These are phyloP conservation scores for Trifolium fragiferum DNA, from an alignment of 306 rosid species.

Conservation along the genomic window DNA sequence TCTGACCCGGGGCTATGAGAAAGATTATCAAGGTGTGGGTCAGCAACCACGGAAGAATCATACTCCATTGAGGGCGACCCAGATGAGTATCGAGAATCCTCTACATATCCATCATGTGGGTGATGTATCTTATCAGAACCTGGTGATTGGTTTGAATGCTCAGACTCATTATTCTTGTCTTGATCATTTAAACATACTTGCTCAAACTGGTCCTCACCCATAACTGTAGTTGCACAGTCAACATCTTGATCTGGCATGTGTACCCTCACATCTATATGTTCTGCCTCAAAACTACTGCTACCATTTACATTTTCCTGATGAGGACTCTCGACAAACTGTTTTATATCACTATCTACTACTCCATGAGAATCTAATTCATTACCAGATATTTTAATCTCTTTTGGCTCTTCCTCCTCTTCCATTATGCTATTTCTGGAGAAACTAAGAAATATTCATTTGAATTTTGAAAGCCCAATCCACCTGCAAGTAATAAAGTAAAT, in stretches of 20 bases:
- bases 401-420: slow-evolving; percentile 85
- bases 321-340: slow-evolving; percentile 48
- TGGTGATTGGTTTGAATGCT: slow-evolving; percentile 58
- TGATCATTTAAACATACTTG: slow-evolving; percentile 87
- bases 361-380: slow-evolving; percentile 49
- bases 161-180: slow-evolving; percentile 57
- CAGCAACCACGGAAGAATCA: slow-evolving; percentile 60
- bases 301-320: slow-evolving; percentile 46
- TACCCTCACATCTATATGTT: slow-evolving; percentile 44
- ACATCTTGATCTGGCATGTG: slow-evolving; percentile 46
- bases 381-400: slow-evolving; percentile 52
- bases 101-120: slow-evolving; percentile 58
- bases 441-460: slow-evolving; percentile 50
- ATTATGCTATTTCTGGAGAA: slow-evolving; percentile 46
- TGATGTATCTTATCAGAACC: slow-evolving; percentile 60
- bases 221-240: slow-evolving; percentile 50
- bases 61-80: slow-evolving; percentile 47
- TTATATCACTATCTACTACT: slow-evolving; percentile 51
- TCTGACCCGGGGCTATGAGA: slow-evolving; percentile 57
- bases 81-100: slow-evolving; percentile 55
- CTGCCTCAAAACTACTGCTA: slow-evolving; percentile 44
- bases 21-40: slow-evolving; percentile 53
- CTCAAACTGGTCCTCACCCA: slow-evolving; percentile 86
- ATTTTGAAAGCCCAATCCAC: slow-evolving; percentile 44
- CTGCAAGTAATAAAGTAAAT: slow-evolving; percentile 45